Conservation (phyloP, 2,329 filamentous ascomycete genomes). For the Trichocomaceae sp. region DNA sequence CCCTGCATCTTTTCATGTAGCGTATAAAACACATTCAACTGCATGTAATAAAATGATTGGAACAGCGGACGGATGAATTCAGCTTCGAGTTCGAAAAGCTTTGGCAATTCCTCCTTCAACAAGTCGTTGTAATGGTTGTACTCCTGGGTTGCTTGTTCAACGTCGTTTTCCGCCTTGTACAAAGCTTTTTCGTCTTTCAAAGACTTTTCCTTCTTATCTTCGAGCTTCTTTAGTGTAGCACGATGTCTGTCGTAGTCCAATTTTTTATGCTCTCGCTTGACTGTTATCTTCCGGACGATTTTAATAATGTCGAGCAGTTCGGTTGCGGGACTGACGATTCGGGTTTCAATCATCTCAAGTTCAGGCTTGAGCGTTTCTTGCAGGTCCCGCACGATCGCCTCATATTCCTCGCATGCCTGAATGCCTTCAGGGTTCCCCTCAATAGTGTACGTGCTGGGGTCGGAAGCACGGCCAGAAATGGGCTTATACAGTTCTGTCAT, state of each 20-base stretch:
- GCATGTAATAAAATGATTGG: slow-evolving; percentile 99
- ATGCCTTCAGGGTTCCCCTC: slow-evolving; percentile 93
- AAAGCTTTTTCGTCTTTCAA: slow-evolving; percentile 96
- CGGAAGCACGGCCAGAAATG: slow-evolving; percentile 90
- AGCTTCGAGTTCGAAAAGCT: slow-evolving; percentile 79
- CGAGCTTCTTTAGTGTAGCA: slow-evolving; percentile 78
- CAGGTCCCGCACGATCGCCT: slow-evolving; percentile 80
- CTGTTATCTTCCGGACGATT: slow-evolving; percentile 77
- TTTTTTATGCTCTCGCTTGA: slow-evolving; percentile 95
- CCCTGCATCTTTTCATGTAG: slow-evolving; percentile 96
- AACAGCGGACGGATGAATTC: slow-evolving; percentile 97
- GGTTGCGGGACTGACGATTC: slow-evolving; percentile 85
- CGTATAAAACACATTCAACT: slow-evolving; percentile 98
- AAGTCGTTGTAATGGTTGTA: slow-evolving; percentile 98
- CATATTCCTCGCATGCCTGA: slow-evolving; percentile 91
- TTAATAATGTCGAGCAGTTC: slow-evolving; percentile 94
- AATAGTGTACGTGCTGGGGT: slow-evolving; percentile 72
- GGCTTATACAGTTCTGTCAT: slow-evolving; percentile 97
- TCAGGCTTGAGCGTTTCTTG: slow-evolving; percentile 84
- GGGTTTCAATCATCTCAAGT: slow-evolving; percentile 91
- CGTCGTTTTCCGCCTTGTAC: slow-evolving; percentile 89
- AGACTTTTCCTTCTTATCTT: slow-evolving; percentile 95
- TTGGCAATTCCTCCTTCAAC: slow-evolving; percentile 89
- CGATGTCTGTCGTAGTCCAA: slow-evolving; percentile 90
- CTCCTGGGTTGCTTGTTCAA: slow-evolving; percentile 87